Evolutionary conservation across 192 early-diverging fungal genomes (phyloP), one percentile per base, ranked within the genome.

Genomic region (Coemansia sp.): DNA sequence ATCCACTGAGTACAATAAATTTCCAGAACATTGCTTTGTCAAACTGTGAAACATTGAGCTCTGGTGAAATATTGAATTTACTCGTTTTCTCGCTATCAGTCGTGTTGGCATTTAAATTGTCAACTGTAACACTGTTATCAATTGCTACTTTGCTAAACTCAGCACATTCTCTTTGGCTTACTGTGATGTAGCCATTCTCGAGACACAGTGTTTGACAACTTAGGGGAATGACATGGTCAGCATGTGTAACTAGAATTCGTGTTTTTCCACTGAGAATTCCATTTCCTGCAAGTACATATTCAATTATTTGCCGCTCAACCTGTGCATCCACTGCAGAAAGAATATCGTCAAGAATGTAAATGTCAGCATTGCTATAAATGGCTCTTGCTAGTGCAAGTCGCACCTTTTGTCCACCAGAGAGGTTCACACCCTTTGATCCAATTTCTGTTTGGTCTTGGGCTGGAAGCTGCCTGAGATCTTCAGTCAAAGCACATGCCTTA

Each of bases 321-420:
- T 62, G 56, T 10, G 65, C 64, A 61, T 73, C 71, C 37, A 73
- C 71, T 5, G 65, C 71, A n/a, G 65, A 57, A 9, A 73, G 56
- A 12, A 73, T 52, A 22, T 73, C 64, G 14, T 73, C 71, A 3
- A 73, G 35, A 47, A 73, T 38, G 41, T 63, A 66, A 6, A 89
- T 76, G 52, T 85, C 84, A 9, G 85, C 84, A 2, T 85, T 65
- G 6, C 69, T 57, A 62, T 88, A 88, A 1, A 86, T 71, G 0
- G 88, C 86, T 54, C 90, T 54, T 29, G 89, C 89, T 16, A 89
- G 50, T 3, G 83, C 74, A 13, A 92, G 67, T 41, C 90, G 78
- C 18, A 81, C 83, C 48, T 86, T 85, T 53, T 88, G 86, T 38
- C 87, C 87, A 38, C 87, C 87, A 23, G 79, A 83, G 11, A 88